Evolutionary conservation across 2,329 filamentous ascomycete species (phyloP).

Genomic region (Aspergillus sp.): DNA sequence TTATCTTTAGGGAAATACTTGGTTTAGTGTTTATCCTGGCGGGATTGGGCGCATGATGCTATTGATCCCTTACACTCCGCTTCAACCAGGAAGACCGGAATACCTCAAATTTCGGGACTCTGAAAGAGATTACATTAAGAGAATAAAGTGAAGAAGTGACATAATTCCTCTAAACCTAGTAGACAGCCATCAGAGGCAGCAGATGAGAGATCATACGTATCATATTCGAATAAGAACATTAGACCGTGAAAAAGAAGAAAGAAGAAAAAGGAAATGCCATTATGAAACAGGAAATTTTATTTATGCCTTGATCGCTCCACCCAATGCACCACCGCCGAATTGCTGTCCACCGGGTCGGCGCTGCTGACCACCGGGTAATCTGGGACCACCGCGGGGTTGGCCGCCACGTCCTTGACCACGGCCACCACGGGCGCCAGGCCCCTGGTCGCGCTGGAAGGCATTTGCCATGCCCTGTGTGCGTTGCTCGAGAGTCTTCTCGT

Average conservation of each 20-base stretch:
- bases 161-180: constrained; percentile 13
- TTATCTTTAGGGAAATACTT: too few species aligned
- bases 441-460: constrained; percentile 91
- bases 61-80: background rate
- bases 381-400: constrained; percentile 42
- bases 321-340: constrained; percentile 56
- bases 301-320: constrained; percentile 57
- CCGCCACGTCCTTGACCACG: constrained; percentile 53
- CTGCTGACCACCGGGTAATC: constrained; percentile 45
- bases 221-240: constrained; percentile 31
- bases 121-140: constrained; percentile 9
- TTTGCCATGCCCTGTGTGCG: constrained; percentile 94
- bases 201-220: constrained; percentile 27
- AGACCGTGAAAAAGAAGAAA: constrained; percentile 23
- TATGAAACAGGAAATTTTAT: constrained; percentile 35
- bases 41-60: too few species aligned
- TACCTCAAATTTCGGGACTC: background rate
- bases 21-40: too few species aligned
- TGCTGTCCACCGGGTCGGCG: constrained; percentile 55
- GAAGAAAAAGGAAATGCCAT: constrained; percentile 28
- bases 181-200: constrained; percentile 17
- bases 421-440: constrained; percentile 70
- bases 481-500: constrained; percentile 96
- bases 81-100: background rate
- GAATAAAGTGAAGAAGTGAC: constrained; percentile 13